Evolutionary conservation across 352 stramenopile species (phyloP).

Genomic region (Phytopythium oedochilum): DNA sequence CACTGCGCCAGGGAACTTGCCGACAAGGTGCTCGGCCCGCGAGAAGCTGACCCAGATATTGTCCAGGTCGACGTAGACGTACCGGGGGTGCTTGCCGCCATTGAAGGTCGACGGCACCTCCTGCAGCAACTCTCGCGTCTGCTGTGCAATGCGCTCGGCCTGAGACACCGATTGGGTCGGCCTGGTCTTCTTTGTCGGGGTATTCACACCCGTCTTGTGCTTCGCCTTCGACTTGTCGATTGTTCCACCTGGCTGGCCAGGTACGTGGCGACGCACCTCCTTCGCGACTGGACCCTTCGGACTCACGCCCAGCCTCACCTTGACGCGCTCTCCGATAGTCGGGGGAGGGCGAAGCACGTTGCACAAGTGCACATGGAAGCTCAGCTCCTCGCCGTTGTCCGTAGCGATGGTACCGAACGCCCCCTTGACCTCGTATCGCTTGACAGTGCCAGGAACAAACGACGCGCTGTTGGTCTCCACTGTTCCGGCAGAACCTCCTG

Average conservation of each 20-base stretch:
- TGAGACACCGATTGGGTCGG: neutral
- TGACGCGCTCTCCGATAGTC: neutral
- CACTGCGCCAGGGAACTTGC: neutral
- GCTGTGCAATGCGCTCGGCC: neutral
- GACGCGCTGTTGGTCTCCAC: neutral
- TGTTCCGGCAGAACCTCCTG: neutral
- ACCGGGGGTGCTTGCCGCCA: neutral
- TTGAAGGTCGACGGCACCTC: neutral
- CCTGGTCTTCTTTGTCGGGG: neutral
- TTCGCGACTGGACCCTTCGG: neutral
- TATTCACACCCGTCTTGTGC: neutral
- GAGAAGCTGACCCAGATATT: constrained; percentile 4
- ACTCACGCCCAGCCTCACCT: neutral
- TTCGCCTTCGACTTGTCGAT: neutral
- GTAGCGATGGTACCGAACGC: neutral
- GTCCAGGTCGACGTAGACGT: constrained; percentile 2
- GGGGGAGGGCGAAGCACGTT: neutral
- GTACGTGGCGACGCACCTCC: neutral
- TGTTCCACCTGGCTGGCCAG: neutral
- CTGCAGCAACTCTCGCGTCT: neutral
- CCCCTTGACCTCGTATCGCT: neutral
- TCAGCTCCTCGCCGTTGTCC: neutral
- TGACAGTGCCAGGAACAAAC: neutral
- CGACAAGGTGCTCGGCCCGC: neutral
- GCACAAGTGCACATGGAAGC: neutral